Evolutionary conservation across 768 basidiomycete genomes (phyloP), one percentile per base, ranked within the genome.

Genomic region (Kwoniella sp.): DNA sequence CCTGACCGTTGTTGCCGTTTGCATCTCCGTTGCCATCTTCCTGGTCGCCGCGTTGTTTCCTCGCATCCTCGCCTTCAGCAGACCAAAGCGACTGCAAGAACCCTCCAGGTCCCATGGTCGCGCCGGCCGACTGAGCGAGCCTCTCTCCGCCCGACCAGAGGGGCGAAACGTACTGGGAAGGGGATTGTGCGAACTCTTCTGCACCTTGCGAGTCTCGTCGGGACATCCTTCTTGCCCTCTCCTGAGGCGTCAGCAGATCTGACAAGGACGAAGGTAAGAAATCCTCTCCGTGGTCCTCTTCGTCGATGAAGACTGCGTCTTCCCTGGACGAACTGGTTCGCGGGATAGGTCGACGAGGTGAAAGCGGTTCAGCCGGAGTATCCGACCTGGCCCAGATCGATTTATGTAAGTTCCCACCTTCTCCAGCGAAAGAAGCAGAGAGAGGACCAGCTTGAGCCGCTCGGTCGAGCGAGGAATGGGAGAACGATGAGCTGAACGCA

Each of bases 161-260:
- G 5, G 60, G 29, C 25, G 31, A 38, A 29, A 31, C 52, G 17
- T 61, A 61, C n/a, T 51, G 37, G 2, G 50, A 50, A 28, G 60
- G 60, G 3, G 60, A 61, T 41, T n/a, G 41, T 55, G 66, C 30
- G 69, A 72, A 50, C 73, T 61, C 60, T 55, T 61, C 60, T 30
- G 20, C 51, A 23, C 60, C 73, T 25, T 79, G 70, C 30, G 74
- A 76, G 55, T 80, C 77, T 28, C 79, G 63, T 25, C 81, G 64
- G 13, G 69, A 75, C 86, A 92, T 88, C 50, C 93, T 83, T 31
- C 94, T 84, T 31, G 86, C 89, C 68, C 89, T 85, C 81, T 97
- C 95, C 71, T 89, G 89, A 0, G 91, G 91, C 0, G 93, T 95
- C 53, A 98, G 83, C 7, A 98, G 84, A 66, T 97, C 94, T 28